phyloP scores from a whole-genome alignment of 306 rosid genomes.

The Argentina anserina region DNA sequence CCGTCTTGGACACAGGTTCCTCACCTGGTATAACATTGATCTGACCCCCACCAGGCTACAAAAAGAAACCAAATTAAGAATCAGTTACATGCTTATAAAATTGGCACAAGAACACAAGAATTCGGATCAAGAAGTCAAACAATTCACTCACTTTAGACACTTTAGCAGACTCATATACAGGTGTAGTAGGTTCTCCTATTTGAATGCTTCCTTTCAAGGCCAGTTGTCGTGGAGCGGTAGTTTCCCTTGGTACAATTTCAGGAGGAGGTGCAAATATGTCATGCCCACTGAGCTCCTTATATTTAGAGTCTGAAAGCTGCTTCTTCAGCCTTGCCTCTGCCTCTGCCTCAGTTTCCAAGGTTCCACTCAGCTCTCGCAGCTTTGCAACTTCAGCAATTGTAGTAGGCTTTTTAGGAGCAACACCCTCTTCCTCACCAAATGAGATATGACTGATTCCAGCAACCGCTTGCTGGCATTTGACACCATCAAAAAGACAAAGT shows the following conservation, averaged over 20 bases:
- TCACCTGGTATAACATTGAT: slow-evolving; percentile 28
- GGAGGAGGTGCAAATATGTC: slow-evolving; percentile 98
- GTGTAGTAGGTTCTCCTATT: slow-evolving; percentile 58
- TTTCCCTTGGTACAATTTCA: slow-evolving; percentile 79
- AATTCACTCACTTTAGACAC: slow-evolving; percentile 36
- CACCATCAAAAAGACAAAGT: slow-evolving; percentile 19
- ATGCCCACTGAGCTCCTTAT: slow-evolving; percentile 89
- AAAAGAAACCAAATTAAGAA: slow-evolving; percentile 22
- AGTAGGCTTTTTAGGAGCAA: slow-evolving; percentile 76
- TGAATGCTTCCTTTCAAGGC: slow-evolving; percentile 82
- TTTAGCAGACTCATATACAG: slow-evolving; percentile 38
- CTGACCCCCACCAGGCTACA: slow-evolving; percentile 50
- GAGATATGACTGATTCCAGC: slow-evolving; percentile 95
- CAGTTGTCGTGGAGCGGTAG: slow-evolving; percentile 60
- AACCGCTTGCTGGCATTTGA: slow-evolving; percentile 66
- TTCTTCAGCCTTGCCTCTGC: slow-evolving; percentile 61
- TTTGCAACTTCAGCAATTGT: slow-evolving; percentile 87
- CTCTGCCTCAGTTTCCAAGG: slow-evolving; percentile 77
- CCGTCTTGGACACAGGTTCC: slow-evolving; percentile 60
- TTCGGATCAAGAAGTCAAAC: slow-evolving; percentile 19
- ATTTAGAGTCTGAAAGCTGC: slow-evolving; percentile 90
- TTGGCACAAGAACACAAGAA: neutral
- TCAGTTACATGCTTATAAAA: neutral
- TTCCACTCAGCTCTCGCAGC: slow-evolving; percentile 96
- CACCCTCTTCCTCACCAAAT: slow-evolving; percentile 70